Conservation (phyloP, 2,329 filamentous ascomycete species). For the Penicillium sp. region DNA sequence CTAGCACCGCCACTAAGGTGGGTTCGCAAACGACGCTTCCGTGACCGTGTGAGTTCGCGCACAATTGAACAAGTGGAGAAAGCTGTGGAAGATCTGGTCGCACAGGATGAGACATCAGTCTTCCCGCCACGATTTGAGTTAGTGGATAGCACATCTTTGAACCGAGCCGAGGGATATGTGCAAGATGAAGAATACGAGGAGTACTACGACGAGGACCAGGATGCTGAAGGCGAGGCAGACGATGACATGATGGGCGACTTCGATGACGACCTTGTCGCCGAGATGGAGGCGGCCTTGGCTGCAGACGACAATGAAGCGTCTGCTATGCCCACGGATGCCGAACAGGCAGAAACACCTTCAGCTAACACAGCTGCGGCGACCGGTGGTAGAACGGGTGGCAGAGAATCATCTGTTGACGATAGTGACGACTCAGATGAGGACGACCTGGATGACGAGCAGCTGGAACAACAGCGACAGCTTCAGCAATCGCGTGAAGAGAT, state of each 20-base stretch:
- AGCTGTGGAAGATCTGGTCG: conserved; percentile 71
- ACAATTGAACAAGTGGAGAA: conserved; percentile 84
- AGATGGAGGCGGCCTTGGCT: conserved; percentile 46
- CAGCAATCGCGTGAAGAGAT: conserved; percentile 49
- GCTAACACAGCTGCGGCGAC: conserved; percentile 33
- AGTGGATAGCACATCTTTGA: conserved; percentile 55
- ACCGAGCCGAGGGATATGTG: conserved; percentile 42
- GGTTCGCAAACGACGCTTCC: conserved; percentile 77
- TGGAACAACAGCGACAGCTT: conserved; percentile 42
- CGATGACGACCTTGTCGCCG: conserved; percentile 44
- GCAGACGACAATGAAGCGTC: conserved; percentile 36
- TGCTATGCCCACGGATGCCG: conserved; percentile 22
- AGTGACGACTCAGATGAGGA: conserved; percentile 40
- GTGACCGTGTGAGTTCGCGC: conserved; percentile 77
- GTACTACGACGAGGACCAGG: conserved; percentile 48
- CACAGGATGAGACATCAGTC: conserved; percentile 63
- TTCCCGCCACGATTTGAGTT: conserved; percentile 63
- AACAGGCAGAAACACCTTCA: conserved; percentile 34
- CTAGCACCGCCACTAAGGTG: conserved; percentile 86
- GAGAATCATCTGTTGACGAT: conserved; percentile 44
- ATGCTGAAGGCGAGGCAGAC: conserved; percentile 51
- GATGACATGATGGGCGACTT: conserved; percentile 44
- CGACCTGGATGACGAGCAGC: conserved; percentile 45
- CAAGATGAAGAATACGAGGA: conserved; percentile 52
- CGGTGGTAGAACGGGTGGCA: conserved; percentile 12